phyloP scores from a whole-genome alignment of 805 yeast genomes.

The Metschnikowia kofuensis region DNA sequence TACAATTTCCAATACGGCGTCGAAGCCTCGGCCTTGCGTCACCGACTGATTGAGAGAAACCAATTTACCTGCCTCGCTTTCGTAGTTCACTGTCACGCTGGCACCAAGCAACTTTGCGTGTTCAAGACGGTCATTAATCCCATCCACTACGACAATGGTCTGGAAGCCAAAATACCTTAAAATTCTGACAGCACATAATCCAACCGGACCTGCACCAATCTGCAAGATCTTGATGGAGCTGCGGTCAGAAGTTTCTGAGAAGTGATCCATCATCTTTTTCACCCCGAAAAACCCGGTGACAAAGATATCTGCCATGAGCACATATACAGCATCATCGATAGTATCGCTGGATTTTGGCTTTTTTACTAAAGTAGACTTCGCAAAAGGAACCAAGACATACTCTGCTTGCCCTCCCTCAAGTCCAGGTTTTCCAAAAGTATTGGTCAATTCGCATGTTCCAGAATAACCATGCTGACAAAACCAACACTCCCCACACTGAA shows the following conservation, averaged over 20 bases:
- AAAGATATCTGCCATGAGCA: constrained; percentile 63
- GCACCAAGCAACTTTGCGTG: constrained; percentile 51
- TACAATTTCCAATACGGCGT: constrained; percentile 59
- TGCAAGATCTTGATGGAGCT: constrained; percentile 44
- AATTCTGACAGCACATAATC: constrained; percentile 48
- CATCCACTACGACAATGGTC: constrained; percentile 47
- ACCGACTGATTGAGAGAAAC: constrained; percentile 29
- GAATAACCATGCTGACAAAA: constrained; percentile 54
- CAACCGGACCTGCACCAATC: constrained; percentile 62
- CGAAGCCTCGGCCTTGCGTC: constrained; percentile 52
- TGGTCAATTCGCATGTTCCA: constrained; percentile 52
- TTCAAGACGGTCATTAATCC: constrained; percentile 44
- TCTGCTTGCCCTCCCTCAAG: constrained; percentile 65
- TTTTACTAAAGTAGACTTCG: constrained; percentile 47
- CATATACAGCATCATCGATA: constrained; percentile 40
- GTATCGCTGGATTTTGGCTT: constrained; percentile 30
- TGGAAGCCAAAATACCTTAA: constrained; percentile 44
- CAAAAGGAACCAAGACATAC: constrained; percentile 56
- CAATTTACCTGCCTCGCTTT: constrained; percentile 28
- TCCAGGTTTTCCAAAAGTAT: constrained; percentile 56
- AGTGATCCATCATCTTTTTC: constrained; percentile 42
- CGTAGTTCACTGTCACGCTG: constrained; percentile 43
- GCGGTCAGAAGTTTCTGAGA: background rate
- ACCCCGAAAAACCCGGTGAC: constrained; percentile 63
- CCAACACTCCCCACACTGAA: constrained; percentile 61